phyloP scores from a whole-genome alignment of 768 basidiomycete genomes.

The Filobasidium floriforme region DNA sequence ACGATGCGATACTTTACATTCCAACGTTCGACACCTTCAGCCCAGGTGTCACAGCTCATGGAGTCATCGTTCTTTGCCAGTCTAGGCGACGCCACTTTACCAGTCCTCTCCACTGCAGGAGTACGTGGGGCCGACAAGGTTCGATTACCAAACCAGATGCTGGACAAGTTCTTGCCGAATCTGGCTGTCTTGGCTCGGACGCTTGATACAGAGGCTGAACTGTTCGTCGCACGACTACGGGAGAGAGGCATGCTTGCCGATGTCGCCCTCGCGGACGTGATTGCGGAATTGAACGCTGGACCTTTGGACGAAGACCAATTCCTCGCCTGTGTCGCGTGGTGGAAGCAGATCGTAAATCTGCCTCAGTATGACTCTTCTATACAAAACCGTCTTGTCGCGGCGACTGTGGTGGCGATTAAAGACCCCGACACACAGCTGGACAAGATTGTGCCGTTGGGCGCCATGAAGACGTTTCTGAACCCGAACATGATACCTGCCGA shows the following conservation, averaged over 20 bases:
- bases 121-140: slow-evolving; percentile 61
- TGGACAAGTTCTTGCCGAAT: slow-evolving; percentile 66
- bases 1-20: slow-evolving; percentile 85
- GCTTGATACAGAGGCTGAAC: slow-evolving; percentile 38
- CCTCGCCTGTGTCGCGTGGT: slow-evolving; percentile 80
- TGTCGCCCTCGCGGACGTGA: slow-evolving; percentile 73
- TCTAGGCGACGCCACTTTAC: slow-evolving; percentile 51
- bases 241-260: slow-evolving; percentile 60
- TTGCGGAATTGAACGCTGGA: slow-evolving; percentile 63
- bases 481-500: slow-evolving; percentile 61
- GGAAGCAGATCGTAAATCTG: slow-evolving; percentile 52
- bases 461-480: slow-evolving; percentile 66
- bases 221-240: slow-evolving; percentile 60
- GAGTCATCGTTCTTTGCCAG: slow-evolving; percentile 74
- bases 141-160: slow-evolving; percentile 63
- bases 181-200: slow-evolving; percentile 66
- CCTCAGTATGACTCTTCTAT: slow-evolving; percentile 47
- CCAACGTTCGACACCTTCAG: slow-evolving; percentile 74
- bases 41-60: slow-evolving; percentile 63
- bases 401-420: slow-evolving; percentile 55
- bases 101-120: slow-evolving; percentile 68
- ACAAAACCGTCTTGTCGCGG: slow-evolving; percentile 59
- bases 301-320: slow-evolving; percentile 68
- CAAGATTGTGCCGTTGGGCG: slow-evolving; percentile 60
- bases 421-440: slow-evolving; percentile 48